Evolutionary conservation across 2,329 filamentous ascomycete genomes (phyloP).

Genomic region (Trichoderma atrobrunneum): DNA sequence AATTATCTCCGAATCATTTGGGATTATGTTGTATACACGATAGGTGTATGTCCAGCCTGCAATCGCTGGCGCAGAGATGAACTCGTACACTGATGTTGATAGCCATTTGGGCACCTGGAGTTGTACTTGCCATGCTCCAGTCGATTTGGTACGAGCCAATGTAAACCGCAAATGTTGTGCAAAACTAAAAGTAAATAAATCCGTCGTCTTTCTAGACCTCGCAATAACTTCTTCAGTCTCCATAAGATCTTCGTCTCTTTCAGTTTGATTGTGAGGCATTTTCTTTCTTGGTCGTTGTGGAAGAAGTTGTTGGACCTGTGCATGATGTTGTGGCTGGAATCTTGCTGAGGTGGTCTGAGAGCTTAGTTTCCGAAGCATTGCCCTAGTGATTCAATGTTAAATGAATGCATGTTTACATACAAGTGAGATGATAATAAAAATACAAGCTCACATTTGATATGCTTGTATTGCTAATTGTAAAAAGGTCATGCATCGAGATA

Average conservation of each 20-base stretch:
- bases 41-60: conserved; percentile 25
- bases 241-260: no score
- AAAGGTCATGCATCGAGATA: conserved; percentile 21
- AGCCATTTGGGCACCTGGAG: conserved; percentile 28
- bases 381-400: conserved; percentile 19
- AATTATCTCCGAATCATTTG: conserved; percentile 22
- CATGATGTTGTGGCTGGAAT: conserved; percentile 17
- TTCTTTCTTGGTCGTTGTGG: not conserved
- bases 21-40: conserved; percentile 26
- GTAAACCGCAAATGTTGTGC: conserved; percentile 22
- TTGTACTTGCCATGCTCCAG: conserved; percentile 25
- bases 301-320: not conserved
- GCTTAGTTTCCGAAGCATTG: conserved; percentile 20
- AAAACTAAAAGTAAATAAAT: not conserved
- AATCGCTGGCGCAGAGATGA: conserved; percentile 20
- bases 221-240: no score
- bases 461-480: conserved; percentile 22
- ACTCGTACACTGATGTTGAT: conserved; percentile 21
- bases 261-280: not conserved
- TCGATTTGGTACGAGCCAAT: conserved; percentile 1
- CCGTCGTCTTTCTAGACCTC: not conserved
- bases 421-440: not conserved
- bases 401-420: not conserved
- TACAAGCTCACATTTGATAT: conserved; percentile 25
- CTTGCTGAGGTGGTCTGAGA: conserved; percentile 20